These are phyloP conservation scores for Didymella segeticola DNA, from an alignment of 2,329 filamentous ascomycete species.

Conservation along the genomic window DNA sequence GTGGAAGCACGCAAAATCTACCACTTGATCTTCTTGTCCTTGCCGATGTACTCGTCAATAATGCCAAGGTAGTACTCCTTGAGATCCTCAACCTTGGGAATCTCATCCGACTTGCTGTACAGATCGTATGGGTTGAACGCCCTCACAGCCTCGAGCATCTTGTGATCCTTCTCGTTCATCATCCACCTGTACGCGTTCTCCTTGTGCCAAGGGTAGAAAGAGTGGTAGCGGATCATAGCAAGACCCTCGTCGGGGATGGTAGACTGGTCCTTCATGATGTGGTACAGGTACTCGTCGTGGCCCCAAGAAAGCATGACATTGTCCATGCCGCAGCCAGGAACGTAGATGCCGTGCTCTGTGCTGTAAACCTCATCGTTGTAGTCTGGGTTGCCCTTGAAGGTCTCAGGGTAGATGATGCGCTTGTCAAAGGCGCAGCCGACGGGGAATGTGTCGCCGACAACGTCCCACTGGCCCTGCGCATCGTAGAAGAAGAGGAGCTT, in stretches of 20 bases:
- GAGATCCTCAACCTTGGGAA: conserved; percentile 76
- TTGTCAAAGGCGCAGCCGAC: conserved; percentile 78
- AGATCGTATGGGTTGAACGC: conserved; percentile 92
- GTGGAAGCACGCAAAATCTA: conserved; percentile 46
- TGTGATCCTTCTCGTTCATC: conserved; percentile 82
- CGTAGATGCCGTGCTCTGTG: conserved; percentile 81
- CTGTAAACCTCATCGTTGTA: conserved; percentile 72
- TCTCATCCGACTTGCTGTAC: conserved; percentile 88
- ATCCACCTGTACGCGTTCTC: conserved; percentile 80
- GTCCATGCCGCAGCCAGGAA: conserved; percentile 78
- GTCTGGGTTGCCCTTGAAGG: conserved; percentile 81
- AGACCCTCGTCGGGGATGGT: conserved; percentile 80
- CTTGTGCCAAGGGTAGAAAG: conserved; percentile 90
- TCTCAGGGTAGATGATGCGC: conserved; percentile 80
- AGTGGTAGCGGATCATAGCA: conserved; percentile 93
- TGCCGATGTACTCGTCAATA: conserved; percentile 75
- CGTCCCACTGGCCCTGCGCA: conserved; percentile 90
- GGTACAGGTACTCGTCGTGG: conserved; percentile 87
- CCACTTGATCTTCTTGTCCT: conserved; percentile 72
- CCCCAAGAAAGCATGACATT: conserved; percentile 92
- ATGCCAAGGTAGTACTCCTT: conserved; percentile 80
- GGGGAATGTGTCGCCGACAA: conserved; percentile 86
- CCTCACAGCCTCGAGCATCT: conserved; percentile 80
- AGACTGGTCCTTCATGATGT: conserved; percentile 83
- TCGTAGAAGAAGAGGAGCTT: conserved; percentile 83